Base-by-base conservation (phyloP, 306 rosid species). In the Quercus agrifolia region DNA sequence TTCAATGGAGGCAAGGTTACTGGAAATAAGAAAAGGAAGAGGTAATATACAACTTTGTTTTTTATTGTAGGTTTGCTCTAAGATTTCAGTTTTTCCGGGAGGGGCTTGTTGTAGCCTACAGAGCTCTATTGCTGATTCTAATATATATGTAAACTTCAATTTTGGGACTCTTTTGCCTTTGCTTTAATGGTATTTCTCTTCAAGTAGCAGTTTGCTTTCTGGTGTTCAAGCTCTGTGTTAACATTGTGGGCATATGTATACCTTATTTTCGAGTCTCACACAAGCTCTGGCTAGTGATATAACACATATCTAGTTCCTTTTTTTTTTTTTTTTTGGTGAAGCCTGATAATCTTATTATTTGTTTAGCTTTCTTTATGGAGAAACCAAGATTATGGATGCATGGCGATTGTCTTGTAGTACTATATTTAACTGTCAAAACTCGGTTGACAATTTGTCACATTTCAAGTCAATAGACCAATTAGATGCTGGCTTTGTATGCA, bases 21-120 rank as follows among this genome's bases (percentile, higher is more conserved):
- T 1, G 86, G 74, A 81, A 81, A 85, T 59, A 90, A 83, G 81
- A 93, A 83, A 79, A 89, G 93, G 77, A 93, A 86, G 91, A 91
- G 83, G 81, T 90, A 77, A 74, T 70, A 35, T 38, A 49, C 15
- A 46, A 10, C 58, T 27, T 41, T 59, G 6, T 12, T 21, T 21
- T 3, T 49, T 49, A 12, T 49, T 49, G 17, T 49, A 49, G 54
- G 54, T 49, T 49, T 49, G 5, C 54, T 49, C 15, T 49, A 56
- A 54, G 51, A 15, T 70, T 57, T 76, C 19, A 61, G 57, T 49
- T 67, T 2, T 49, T 10, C 46, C 41, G 8, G 59, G 30, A 49
- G 56, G 71, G 10, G 71, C 66, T 79, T 68, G 19, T 54, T 38
- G 61, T 52, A 62, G 64, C 46, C 76, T 21, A 28, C 30, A 14